Evolutionary conservation across 257 asterid species (phyloP), one percentile per base, ranked within the genome.

Genomic region (Nicotiana otophora): DNA sequence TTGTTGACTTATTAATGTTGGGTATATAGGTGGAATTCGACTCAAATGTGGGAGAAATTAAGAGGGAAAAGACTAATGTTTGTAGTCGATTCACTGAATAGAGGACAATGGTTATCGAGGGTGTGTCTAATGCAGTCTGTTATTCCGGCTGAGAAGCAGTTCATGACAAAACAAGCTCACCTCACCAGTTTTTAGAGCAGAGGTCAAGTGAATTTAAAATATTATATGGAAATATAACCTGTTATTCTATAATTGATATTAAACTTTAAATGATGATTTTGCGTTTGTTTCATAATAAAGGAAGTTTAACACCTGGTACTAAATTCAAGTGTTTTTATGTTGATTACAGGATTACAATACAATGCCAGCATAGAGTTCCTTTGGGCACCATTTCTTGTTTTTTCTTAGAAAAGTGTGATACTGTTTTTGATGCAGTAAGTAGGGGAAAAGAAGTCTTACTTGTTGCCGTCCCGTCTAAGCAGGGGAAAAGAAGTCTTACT

Each of bases 41-140:
- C 84, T 20, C 93, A 92, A 84, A 88, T 94, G 97, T 92, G 95
- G 99, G 96, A 94, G 90, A 95, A 92, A 69, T 83, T 94, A 86
- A 92, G 94, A 82, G 98, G 97, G 55, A 95, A 95, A 87, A 88
- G 97, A 76, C 84, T 92, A 72, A 92, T 94, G 97, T 94, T 92
- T 84, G 98, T 94, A 0, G 99, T 97, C 63, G 98, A 95, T 89
- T 92, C 99, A 17, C 82, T 95, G 75, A 94, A 92, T 77, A 86
- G 98, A 90, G 98, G 98, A 62, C 97, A 95, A 77, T 95, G 99
- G 99, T 90, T 95, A 84, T 95, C 98, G 20, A 83, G 92, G 94
- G 42, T 95, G 87, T 95, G 99, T 82, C 82, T 94, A 88, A 81
- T 94, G 88, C 92, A 92, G 34, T 90, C 95, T 69, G 85, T 70